Base-by-base conservation (phyloP, 225 moss, liverwort and hornwort species). In the Physcomitrium patens region DNA sequence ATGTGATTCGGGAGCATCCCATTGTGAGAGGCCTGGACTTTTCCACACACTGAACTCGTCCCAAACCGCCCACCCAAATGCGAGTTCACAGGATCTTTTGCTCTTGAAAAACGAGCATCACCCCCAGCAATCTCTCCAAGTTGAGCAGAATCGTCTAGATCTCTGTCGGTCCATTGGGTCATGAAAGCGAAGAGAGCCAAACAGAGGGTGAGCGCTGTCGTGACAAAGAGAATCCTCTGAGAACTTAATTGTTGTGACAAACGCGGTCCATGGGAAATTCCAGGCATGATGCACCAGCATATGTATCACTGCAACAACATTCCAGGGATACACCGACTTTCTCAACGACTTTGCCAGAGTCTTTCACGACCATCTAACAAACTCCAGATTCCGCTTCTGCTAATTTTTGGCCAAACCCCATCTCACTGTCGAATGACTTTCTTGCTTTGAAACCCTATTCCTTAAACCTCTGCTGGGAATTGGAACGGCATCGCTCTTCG, bases 131-230 rank as follows among this genome's bases (percentile, higher is more conserved):
- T 37, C 31, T 37, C 31, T 37, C 31, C 90, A 12, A 92, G 91
- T 42, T 88, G 84, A 60, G 87, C 82, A 37, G 96, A 83, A 56
- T 91, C 94, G 62, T 81, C 83, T 0, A 91, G 79, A 60, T 79
- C 80, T 27, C 93, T 93, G 23, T 95, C 97, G 69, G 87, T 89
- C 97, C 94, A 99, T 68, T 94, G 94, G 67, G 95, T 77, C 62
- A 86, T 91, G 70, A 99, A 99, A 8, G 97, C 97, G 70, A 99
- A 95, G 43, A 93, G 87, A 1, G 97, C 97, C 55, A 99, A 73
- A 58, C 86, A 87, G 74, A 99, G 71, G 5, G 90, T 91, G 43
- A 99, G 90, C 14, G 82, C 78, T 20, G 89, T 89, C 67, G 82
- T 82, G 66, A 89, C 84, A 17, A 86, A 76, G 51, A 89, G 82